Conservation (phyloP, 306 rosid species). For the Calophaca sinica region DNA sequence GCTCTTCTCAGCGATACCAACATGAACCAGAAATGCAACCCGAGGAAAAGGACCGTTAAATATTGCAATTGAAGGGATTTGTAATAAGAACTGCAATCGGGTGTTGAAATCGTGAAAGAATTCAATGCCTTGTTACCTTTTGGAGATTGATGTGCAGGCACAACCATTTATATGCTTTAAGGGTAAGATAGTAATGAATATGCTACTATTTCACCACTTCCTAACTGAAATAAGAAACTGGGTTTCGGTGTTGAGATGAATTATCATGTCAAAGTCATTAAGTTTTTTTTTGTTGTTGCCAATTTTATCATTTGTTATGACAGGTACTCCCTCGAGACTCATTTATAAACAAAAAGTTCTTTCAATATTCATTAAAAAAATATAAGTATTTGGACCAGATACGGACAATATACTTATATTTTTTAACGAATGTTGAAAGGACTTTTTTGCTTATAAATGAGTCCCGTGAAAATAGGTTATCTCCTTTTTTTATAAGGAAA, state of each 20-base stretch:
- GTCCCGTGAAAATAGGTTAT: too few relatives aligned
- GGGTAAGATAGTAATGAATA: conserved; percentile 22
- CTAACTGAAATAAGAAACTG: not conserved
- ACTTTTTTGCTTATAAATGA: too few relatives aligned
- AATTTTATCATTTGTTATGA: not conserved
- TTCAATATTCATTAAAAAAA: too few relatives aligned
- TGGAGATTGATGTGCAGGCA: not conserved
- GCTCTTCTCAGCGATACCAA: conserved; percentile 50
- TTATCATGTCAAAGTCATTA: conserved; percentile 14
- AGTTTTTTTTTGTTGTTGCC: conserved; percentile 14
- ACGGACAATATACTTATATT: too few relatives aligned
- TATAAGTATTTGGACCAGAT: too few relatives aligned
- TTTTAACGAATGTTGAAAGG: too few relatives aligned
- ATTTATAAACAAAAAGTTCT: too few relatives aligned
- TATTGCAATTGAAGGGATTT: not conserved
- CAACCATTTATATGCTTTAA: not conserved
- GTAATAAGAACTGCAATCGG: not conserved
- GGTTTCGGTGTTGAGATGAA: not conserved
- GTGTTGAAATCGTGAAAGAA: not conserved
- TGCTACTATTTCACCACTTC: not conserved
- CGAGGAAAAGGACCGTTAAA: not conserved
- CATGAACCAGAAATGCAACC: conserved; percentile 11
- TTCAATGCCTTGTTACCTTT: not conserved
- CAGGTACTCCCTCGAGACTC: too few relatives aligned
- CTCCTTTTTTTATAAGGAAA: not conserved